A percentile compares a stretch with the other conserved stretches of the same genome.
phyloP scores from a whole-genome alignment of 1,139 yeast species.

The Kluyveromyces marxianus region DNA sequence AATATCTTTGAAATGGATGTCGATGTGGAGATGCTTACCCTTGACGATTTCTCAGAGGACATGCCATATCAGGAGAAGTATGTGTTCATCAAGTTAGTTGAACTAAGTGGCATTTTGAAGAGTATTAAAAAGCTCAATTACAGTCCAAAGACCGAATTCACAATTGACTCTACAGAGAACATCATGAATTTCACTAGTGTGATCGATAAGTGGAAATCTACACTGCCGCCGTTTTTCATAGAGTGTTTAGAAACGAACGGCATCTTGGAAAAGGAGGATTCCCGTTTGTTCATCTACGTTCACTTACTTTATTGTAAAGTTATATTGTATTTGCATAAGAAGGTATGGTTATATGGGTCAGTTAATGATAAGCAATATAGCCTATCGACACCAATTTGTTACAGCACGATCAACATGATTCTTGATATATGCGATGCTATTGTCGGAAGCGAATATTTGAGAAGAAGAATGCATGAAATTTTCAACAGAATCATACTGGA shows the following conservation, averaged over 20 bases:
- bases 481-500: constrained; percentile 1
- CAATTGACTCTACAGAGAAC: neutral
- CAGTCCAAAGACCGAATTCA: neutral
- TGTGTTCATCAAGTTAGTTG: neutral
- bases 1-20: neutral
- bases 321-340: neutral
- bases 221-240: neutral
- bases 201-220: constrained; percentile 1
- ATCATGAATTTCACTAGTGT: neutral
- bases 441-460: neutral
- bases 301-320: neutral
- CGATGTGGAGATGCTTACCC: neutral
- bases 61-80: neutral
- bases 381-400: neutral
- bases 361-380: neutral
- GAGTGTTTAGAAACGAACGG: neutral
- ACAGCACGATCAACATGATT: neutral
- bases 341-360: neutral
- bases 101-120: neutral
- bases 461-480: neutral
- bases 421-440: neutral
- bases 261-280: neutral
- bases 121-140: neutral
- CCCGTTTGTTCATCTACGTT: neutral
- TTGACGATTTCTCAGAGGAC: constrained; percentile 1